Conservation (phyloP, 805 yeast genomes). For the Kluyveromyces nonfermentans region DNA sequence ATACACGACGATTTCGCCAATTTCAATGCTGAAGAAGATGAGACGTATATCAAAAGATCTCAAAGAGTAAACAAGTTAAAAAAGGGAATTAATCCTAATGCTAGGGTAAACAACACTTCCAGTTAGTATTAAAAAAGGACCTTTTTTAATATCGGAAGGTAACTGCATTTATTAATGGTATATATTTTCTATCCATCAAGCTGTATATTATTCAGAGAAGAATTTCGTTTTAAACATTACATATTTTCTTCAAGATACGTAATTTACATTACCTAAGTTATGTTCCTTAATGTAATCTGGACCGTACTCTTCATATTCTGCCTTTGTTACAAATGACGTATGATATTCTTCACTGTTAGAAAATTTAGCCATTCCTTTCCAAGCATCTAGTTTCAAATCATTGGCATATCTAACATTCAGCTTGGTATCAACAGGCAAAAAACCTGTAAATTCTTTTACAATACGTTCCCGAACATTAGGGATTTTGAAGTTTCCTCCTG, state of each 20-base stretch:
- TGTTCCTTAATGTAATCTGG: constrained; percentile 84
- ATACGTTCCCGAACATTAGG: constrained; percentile 61
- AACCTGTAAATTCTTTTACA: constrained; percentile 54
- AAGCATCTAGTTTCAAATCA: constrained; percentile 71
- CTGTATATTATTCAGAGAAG: constrained; percentile 1
- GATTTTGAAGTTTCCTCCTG: constrained; percentile 76
- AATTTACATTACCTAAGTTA: constrained; percentile 51
- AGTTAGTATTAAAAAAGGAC: not conserved
- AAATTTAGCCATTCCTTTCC: constrained; percentile 93
- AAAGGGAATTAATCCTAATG: constrained; percentile 64
- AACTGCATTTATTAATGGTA: not conserved
- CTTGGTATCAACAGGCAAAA: constrained; percentile 60
- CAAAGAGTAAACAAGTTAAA: constrained; percentile 55
- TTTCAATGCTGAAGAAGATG: constrained; percentile 71
- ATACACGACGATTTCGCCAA: constrained; percentile 80
- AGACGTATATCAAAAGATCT: constrained; percentile 57
- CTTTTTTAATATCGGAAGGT: not conserved
- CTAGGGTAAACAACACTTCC: constrained; percentile 7
- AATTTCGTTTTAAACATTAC: not conserved
- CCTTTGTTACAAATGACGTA: constrained; percentile 45
- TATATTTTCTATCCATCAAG: not conserved
- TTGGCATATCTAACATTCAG: constrained; percentile 52
- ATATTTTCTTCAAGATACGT: constrained; percentile 11
- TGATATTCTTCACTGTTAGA: constrained; percentile 38
- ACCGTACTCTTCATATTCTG: constrained; percentile 84